These are phyloP conservation scores for Orbilia ellipsospora DNA, from an alignment of 2,329 filamentous ascomycete species.

Conservation along the genomic window DNA sequence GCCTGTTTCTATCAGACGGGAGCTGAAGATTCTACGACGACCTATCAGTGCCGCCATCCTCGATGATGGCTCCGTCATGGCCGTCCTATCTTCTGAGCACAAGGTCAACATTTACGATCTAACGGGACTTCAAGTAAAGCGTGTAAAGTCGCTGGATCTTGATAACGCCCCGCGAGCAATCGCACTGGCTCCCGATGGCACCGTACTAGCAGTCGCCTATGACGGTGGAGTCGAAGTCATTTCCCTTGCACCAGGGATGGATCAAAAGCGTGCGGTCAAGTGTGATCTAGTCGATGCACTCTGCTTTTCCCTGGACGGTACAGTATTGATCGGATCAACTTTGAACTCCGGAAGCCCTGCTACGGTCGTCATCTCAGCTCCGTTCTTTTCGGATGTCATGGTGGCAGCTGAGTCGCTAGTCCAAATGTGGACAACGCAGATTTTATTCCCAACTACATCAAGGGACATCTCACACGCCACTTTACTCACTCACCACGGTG, in stretches of 20 bases:
- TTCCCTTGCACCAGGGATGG: slow-evolving; percentile 74
- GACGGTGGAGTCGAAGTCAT: slow-evolving; percentile 90
- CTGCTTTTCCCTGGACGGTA: slow-evolving; percentile 80
- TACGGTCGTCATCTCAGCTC: slow-evolving; percentile 81
- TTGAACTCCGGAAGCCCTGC: slow-evolving; percentile 72
- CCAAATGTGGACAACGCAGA: slow-evolving; percentile 85
- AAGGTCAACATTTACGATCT: slow-evolving; percentile 89
- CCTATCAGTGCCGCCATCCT: slow-evolving; percentile 81
- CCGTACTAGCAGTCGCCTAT: slow-evolving; percentile 84
- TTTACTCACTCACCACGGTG: slow-evolving; percentile 70
- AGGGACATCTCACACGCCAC: slow-evolving; percentile 81
- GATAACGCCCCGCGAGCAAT: slow-evolving; percentile 83
- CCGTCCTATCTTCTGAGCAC: slow-evolving; percentile 82
- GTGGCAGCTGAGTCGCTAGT: slow-evolving; percentile 71
- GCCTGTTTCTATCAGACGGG: slow-evolving; percentile 73
- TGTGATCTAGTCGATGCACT: slow-evolving; percentile 80
- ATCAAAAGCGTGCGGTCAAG: slow-evolving; percentile 77
- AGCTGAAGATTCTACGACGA: slow-evolving; percentile 81
- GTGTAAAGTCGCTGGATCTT: slow-evolving; percentile 78
- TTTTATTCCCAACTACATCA: slow-evolving; percentile 83
- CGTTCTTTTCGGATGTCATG: slow-evolving; percentile 76
- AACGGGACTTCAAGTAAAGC: slow-evolving; percentile 71
- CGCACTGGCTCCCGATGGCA: slow-evolving; percentile 81
- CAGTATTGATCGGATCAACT: slow-evolving; percentile 81
- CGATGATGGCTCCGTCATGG: slow-evolving; percentile 79